Evolutionary conservation across 2,329 filamentous ascomycete species (phyloP), one percentile per base, ranked within the genome.

Genomic region (Aspergillus piperis): DNA sequence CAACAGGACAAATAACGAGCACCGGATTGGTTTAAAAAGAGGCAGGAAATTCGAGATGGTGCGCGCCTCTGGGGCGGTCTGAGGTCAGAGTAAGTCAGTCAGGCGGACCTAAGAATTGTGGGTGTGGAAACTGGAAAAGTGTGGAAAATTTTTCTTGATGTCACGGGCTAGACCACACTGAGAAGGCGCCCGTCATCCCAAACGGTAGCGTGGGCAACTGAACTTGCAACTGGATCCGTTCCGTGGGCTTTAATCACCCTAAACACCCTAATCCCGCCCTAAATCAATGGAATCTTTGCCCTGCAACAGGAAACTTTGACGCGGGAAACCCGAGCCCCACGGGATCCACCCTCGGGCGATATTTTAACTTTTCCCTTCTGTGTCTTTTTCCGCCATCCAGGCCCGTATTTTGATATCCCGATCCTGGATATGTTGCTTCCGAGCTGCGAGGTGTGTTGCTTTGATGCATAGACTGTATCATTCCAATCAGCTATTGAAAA

Each of bases 81-180:
- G 64, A 66, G 57, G 57, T 66, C 59, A 61, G 60, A 44, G 32
- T 30, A 30, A 11, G 32, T 13, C 25, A 36, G 32, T 15, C 41
- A 19, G 41, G 13, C 41, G 10, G 13, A 54, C 56, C 39, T 41
- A 47, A 41, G 19, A 48, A 41, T 44, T 44, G 52, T 62, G 41
- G 36, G 50, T 53, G 41, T 57, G 48, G 57, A 47, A 51, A 54
- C 47, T 36, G 44, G 47, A 30, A 50, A 49, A 49, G 44, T 48
- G 44, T 50, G 48, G 30, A 51, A 65, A 65, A 65, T 38, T 49
- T 64, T 66, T 63, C 48, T 27, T 53, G 53, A 57, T 47, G 53
- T 47, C 57, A 44, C 30, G 54, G 58, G 54, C 62, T 58, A 62
- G 57, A 56, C 48, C 44, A n/a, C 30, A 32, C 5, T 17, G 15